These are phyloP conservation scores for Cyclostephanos invisitatus DNA, from an alignment of 108 stramenopile genomes.

Conservation along the genomic window DNA sequence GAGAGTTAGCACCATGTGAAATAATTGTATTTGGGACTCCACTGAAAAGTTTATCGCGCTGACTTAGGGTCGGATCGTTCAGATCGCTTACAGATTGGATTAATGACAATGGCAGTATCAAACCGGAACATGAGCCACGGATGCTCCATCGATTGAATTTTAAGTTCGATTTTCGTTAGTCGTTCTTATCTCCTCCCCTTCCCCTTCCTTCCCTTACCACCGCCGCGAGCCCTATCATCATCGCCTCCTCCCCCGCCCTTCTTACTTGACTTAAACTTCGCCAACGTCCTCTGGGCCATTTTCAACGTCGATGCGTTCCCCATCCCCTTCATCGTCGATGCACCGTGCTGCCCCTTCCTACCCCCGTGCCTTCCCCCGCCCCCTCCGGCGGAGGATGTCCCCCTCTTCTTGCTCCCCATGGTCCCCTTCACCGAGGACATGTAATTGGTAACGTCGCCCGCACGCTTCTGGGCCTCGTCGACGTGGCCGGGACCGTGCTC, in stretches of 20 bases:
- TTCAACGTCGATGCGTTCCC: slow-evolving; percentile 69
- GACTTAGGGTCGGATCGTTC: too few species aligned
- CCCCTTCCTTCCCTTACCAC: slow-evolving; percentile 17
- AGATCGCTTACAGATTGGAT: too few species aligned
- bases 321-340: slow-evolving; percentile 81
- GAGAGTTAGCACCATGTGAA: too few species aligned
- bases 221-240: slow-evolving; percentile 17
- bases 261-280: slow-evolving; percentile 37
- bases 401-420: slow-evolving; percentile 58
- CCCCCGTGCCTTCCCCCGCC: slow-evolving; percentile 28
- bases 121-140: too few species aligned
- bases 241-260: slow-evolving; percentile 30
- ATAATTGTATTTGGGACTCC: too few species aligned
- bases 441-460: slow-evolving; percentile 74
- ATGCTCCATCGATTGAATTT: too few species aligned
- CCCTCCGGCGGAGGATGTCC: background rate
- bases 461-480: slow-evolving; percentile 65
- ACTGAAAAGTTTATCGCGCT: too few species aligned
- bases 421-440: slow-evolving; percentile 69
- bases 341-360: slow-evolving; percentile 81
- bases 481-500: slow-evolving; percentile 41
- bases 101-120: too few species aligned
- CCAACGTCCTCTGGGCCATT: slow-evolving; percentile 69
- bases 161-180: too few species aligned
- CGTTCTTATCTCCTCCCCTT: slow-evolving; percentile 15